Percentiles rank a stretch among this genome's conserved stretches.
Evolutionary conservation across 2,329 filamentous ascomycete genomes (phyloP).

Genomic region (Fusarium sp.): DNA sequence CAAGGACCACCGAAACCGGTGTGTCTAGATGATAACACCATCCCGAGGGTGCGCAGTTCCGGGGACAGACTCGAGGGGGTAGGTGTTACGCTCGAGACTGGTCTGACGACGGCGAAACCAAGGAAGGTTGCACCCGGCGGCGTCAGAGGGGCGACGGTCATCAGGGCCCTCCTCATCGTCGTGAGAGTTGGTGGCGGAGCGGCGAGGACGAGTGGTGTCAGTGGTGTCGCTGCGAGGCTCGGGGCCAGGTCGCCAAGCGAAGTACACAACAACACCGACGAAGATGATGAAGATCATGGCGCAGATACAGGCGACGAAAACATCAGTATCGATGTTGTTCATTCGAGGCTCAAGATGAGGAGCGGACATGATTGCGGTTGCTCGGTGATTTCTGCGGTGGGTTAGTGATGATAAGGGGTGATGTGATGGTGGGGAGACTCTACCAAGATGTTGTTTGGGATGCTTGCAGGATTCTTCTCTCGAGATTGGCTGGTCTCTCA

Average conservation of each 20-base stretch:
- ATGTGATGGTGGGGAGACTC: background rate
- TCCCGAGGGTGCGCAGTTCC: background rate
- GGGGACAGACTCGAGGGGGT: background rate
- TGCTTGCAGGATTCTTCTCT: too few relatives aligned
- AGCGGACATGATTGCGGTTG: background rate
- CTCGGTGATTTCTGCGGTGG: background rate
- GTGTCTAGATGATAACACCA: background rate
- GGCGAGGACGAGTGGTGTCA: background rate
- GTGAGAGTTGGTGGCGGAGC: too few relatives aligned
- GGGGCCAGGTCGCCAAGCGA: background rate
- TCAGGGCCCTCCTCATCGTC: background rate
- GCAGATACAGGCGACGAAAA: conserved; percentile 2
- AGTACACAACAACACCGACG: background rate
- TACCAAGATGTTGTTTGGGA: background rate
- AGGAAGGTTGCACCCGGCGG: background rate
- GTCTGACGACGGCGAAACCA: background rate
- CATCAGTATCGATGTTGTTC: background rate
- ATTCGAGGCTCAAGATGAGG: conserved; percentile 1
- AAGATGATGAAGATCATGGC: background rate
- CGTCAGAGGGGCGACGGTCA: background rate
- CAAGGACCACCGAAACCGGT: background rate
- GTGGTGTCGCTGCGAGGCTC: background rate
- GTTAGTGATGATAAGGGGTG: conserved; percentile 6
- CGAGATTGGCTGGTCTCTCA: background rate
- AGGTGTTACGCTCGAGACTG: background rate